These are phyloP conservation scores for Coniochaeta prunicola DNA, from an alignment of 2,329 filamentous ascomycete species.

Conservation along the genomic window DNA sequence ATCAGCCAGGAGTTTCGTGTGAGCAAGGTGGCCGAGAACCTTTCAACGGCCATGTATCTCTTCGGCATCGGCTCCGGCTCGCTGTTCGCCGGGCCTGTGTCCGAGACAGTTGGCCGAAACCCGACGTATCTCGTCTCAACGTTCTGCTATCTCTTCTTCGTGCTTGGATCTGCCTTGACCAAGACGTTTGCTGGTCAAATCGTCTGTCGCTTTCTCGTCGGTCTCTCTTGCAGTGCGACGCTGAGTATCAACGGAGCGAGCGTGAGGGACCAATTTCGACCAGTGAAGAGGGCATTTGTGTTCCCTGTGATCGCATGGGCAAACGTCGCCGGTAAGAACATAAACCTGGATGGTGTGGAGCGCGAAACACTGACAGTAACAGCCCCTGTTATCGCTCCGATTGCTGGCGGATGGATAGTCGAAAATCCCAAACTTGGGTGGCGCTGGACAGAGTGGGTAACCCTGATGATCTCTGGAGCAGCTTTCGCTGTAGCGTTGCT, in stretches of 20 bases:
- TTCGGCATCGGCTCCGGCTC: conserved; percentile 41
- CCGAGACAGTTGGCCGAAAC: conserved; percentile 40
- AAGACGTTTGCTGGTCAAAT: conserved; percentile 38
- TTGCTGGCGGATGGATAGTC: conserved; percentile 36
- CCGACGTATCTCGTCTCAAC: conserved; percentile 39
- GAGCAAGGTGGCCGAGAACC: conserved; percentile 31
- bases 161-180: conserved; percentile 38
- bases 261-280: conserved; percentile 38
- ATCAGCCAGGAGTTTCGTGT: conserved; percentile 33
- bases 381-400: conserved; percentile 32
- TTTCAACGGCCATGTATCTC: conserved; percentile 38
- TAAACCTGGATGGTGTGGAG: neutral
- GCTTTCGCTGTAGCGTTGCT: conserved; percentile 27
- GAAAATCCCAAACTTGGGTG: conserved; percentile 27
- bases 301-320: conserved; percentile 43
- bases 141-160: conserved; percentile 37
- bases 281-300: conserved; percentile 37
- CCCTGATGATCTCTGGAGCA: conserved; percentile 25
- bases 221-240: conserved; percentile 30
- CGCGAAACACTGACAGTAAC: neutral
- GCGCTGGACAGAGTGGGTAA: conserved; percentile 40
- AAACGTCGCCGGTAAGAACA: conserved; percentile 24
- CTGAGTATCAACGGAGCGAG: conserved; percentile 32
- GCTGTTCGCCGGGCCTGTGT: conserved; percentile 39
- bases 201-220: conserved; percentile 40